Conservation (phyloP, 176 grass and related monocot species). For the Leersia perrieri region DNA sequence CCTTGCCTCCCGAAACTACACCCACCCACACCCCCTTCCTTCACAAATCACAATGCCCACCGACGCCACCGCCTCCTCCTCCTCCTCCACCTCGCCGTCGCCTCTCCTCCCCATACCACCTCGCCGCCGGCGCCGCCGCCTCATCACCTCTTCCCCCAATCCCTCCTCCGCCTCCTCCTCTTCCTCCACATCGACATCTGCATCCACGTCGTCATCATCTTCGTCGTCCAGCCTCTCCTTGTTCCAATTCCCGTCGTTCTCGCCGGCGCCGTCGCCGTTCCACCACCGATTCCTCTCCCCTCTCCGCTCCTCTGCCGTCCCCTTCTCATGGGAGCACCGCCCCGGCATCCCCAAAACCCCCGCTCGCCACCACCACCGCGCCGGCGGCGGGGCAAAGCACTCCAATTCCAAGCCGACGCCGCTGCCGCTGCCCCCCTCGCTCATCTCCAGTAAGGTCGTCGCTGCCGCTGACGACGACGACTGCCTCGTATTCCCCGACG, state of each 20-base stretch:
- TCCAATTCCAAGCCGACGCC: slow-evolving; percentile 18
- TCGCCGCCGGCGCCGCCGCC: neutral
- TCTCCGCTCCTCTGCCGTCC: slow-evolving; percentile 49
- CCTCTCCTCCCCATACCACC: neutral
- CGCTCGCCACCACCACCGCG: slow-evolving; percentile 9
- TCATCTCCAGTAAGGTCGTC: slow-evolving; percentile 37
- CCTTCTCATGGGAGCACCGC: slow-evolving; percentile 84
- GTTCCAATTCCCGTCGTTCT: slow-evolving; percentile 29
- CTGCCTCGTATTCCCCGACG: slow-evolving; percentile 10
- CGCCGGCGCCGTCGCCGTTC: slow-evolving; percentile 46
- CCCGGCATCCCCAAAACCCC: slow-evolving; percentile 75
- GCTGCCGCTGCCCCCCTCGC: slow-evolving; percentile 49
- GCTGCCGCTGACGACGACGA: neutral
- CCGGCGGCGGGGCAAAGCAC: slow-evolving; percentile 1
- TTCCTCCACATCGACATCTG: neutral
- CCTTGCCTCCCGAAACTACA: neutral
- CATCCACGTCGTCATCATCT: neutral
- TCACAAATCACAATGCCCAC: slow-evolving; percentile 34
- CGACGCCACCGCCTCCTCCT: neutral
- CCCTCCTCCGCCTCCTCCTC: neutral
- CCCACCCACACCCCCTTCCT: neutral
- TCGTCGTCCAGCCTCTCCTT: slow-evolving; percentile 31
- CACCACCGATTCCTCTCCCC: slow-evolving; percentile 58
- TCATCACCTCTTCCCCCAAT: neutral
- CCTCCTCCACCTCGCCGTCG: neutral